Conservation (phyloP, 164 flowering plant genomes). For the Macadamia tetraphylla region DNA sequence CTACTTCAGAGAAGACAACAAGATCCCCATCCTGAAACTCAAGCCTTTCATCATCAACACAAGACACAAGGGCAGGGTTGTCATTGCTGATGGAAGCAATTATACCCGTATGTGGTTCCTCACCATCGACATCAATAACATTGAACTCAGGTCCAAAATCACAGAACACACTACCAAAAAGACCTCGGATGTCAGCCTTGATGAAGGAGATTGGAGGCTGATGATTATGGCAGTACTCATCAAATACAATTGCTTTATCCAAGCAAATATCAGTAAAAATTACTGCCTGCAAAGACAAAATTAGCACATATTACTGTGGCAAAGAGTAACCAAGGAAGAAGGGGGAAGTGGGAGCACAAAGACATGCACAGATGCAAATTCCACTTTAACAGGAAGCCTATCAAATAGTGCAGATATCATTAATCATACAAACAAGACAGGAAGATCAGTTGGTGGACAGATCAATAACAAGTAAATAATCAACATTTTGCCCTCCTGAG, state of each 20-base stretch:
- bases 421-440: too few species aligned
- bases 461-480: too few species aligned
- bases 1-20: constrained; percentile 82
- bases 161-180: constrained; percentile 78
- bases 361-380: too few species aligned
- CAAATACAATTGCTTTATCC: constrained; percentile 60
- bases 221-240: constrained; percentile 73
- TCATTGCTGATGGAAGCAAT: constrained; percentile 87
- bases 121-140: constrained; percentile 76
- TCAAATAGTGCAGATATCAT: too few species aligned
- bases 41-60: constrained; percentile 84
- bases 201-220: constrained; percentile 80
- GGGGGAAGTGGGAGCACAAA: too few species aligned
- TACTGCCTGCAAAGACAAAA: constrained; percentile 57
- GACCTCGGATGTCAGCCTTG: constrained; percentile 77
- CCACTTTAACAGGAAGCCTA: too few species aligned
- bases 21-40: constrained; percentile 92
- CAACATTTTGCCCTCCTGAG: too few species aligned
- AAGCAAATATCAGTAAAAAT: constrained; percentile 66
- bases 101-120: constrained; percentile 83
- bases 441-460: too few species aligned
- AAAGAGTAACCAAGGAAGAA: too few species aligned
- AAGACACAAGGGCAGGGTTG: constrained; percentile 68
- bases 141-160: constrained; percentile 84
- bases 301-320: background rate